Conservation (phyloP, 108 stramenopile species). For the Skeletonema grethae region DNA sequence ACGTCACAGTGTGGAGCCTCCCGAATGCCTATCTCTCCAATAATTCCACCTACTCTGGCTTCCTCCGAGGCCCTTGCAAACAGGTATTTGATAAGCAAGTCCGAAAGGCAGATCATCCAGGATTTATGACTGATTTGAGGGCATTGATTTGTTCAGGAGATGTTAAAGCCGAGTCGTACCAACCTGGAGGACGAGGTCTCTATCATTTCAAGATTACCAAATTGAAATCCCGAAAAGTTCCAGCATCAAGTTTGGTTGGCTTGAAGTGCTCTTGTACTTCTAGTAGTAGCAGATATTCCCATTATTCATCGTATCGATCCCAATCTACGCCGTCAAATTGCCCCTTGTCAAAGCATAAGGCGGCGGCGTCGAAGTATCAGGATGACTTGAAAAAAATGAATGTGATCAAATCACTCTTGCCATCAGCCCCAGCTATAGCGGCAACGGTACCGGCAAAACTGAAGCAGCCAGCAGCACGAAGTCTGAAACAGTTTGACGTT, state of each 20-base stretch:
- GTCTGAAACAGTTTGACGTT: neutral
- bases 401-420: neutral
- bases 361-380: constrained; percentile 1
- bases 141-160: constrained; percentile 12
- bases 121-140: neutral
- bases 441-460: neutral
- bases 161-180: constrained; percentile 1
- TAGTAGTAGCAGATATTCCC: neutral
- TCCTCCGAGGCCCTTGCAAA: constrained; percentile 17
- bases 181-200: constrained; percentile 14
- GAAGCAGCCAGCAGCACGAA: neutral
- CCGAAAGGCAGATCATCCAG: constrained; percentile 6
- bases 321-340: neutral
- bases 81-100: constrained; percentile 7
- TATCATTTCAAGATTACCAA: constrained; percentile 21
- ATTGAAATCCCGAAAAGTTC: constrained; percentile 14
- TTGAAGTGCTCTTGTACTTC: neutral
- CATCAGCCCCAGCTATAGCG: neutral
- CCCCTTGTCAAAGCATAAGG: constrained; percentile 9
- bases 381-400: constrained; percentile 11
- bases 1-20: neutral
- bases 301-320: neutral
- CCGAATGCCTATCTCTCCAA: neutral
- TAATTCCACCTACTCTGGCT: neutral
- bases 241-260: neutral